Evolutionary conservation across 805 yeast species (phyloP).

Genomic region (Ogataea angusta): DNA sequence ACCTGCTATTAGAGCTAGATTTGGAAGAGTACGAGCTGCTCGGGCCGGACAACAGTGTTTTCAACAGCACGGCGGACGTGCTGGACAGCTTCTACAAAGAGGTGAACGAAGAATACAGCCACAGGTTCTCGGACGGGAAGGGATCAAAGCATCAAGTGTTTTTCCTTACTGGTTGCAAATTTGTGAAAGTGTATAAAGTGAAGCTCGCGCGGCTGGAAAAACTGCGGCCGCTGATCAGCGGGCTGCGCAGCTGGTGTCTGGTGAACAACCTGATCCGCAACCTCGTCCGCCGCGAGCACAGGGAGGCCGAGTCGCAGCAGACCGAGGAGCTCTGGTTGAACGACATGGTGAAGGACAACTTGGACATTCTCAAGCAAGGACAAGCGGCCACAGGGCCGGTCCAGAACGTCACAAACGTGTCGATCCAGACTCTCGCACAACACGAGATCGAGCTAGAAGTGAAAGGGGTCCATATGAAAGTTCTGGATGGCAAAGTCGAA

Average conservation of each 20-base stretch:
- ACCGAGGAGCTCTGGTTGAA: conserved; percentile 17
- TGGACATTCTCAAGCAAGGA: conserved; percentile 1
- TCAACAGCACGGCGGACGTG: conserved; percentile 14
- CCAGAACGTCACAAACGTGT: conserved; percentile 2
- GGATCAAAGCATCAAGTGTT: conserved; percentile 12
- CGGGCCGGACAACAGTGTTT: conserved; percentile 23
- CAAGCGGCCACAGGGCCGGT: not conserved
- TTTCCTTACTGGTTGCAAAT: conserved; percentile 28
- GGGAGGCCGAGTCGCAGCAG: conserved; percentile 1
- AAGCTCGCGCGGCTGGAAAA: conserved; percentile 22
- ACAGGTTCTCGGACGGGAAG: not conserved
- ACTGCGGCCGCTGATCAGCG: conserved; percentile 18
- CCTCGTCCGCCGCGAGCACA: conserved; percentile 8
- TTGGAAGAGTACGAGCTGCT: conserved; percentile 25
- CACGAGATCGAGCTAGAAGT: conserved; percentile 38
- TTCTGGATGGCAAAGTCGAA: conserved; percentile 15
- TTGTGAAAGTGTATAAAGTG: conserved; percentile 29
- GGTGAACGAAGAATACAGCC: conserved; percentile 13
- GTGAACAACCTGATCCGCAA: conserved; percentile 26
- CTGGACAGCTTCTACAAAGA: conserved; percentile 21
- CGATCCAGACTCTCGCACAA: conserved; percentile 35
- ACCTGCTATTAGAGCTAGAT: conserved; percentile 23
- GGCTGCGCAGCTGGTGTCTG: conserved; percentile 29
- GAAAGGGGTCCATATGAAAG: conserved; percentile 5
- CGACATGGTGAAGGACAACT: conserved; percentile 22